phyloP scores from a whole-genome alignment of 1,284 basidiomycete species.

The Tilletia walkeri region DNA sequence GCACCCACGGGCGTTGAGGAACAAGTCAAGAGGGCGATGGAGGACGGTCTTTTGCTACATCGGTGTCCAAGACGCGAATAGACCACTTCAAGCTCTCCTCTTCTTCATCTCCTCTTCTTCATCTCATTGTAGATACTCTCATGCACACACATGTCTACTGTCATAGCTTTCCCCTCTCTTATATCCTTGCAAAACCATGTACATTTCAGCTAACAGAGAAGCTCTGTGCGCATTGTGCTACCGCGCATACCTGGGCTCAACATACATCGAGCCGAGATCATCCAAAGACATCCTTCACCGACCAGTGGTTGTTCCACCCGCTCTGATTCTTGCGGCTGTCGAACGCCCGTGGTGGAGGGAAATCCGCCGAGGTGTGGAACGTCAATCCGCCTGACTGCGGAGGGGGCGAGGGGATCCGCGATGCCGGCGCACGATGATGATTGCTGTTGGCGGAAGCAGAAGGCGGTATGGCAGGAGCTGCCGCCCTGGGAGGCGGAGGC shows the following conservation, averaged over 20 bases:
- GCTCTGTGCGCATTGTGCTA: too few species aligned
- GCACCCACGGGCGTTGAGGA: too few species aligned
- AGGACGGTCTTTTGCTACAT: too few species aligned
- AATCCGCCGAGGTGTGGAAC: slow-evolving; percentile 15
- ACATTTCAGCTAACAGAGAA: not conserved
- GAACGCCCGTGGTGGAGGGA: slow-evolving; percentile 15
- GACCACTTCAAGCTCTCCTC: too few species aligned
- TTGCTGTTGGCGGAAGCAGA: not conserved
- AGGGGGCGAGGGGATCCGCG: slow-evolving; percentile 2
- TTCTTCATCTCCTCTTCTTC: too few species aligned
- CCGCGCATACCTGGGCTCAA: too few species aligned
- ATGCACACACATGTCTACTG: not conserved
- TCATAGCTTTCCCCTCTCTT: not conserved
- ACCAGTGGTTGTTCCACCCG: slow-evolving; percentile 1
- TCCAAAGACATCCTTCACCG: slow-evolving; percentile 13
- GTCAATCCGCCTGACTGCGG: slow-evolving; percentile 4
- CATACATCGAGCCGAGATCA: not conserved
- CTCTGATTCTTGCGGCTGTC: not conserved
- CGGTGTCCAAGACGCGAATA: too few species aligned
- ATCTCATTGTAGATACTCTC: not conserved
- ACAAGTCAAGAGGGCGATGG: too few species aligned
- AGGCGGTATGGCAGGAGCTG: not conserved
- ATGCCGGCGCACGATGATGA: not conserved
- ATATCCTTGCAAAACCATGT: not conserved
- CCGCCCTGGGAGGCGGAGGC: not conserved